Evolutionary conservation across 2,329 filamentous ascomycete species (phyloP).

Genomic region (Ambrosiella xylebori): DNA sequence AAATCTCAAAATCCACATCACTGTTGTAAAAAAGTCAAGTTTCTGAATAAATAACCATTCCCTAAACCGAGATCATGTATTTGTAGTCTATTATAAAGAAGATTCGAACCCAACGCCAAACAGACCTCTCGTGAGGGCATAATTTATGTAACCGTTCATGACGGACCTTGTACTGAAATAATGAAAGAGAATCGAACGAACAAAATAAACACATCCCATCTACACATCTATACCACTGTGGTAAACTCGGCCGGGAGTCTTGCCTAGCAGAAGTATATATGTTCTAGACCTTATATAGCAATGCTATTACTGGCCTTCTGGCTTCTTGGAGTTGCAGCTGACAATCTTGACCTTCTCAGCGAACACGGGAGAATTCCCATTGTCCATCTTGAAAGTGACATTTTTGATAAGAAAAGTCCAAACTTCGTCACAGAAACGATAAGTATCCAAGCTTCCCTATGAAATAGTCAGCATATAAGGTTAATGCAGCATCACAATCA

Average conservation of each 20-base stretch:
- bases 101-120: not conserved
- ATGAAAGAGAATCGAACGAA: not conserved
- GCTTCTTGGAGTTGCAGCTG: conserved; percentile 78
- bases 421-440: conserved; percentile 98
- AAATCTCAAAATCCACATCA: too few relatives aligned
- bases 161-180: not conserved
- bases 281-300: too few relatives aligned
- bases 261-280: too few relatives aligned
- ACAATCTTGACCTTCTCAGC: conserved; percentile 98
- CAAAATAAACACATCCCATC: not conserved
- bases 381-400: conserved; percentile 96
- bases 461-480: not conserved
- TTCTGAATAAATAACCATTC: not conserved
- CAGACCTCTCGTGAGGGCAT: not conserved
- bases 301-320: conserved; percentile 21
- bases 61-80: not conserved
- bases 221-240: not conserved
- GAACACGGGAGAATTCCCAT: conserved; percentile 44
- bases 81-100: not conserved
- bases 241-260: too few relatives aligned
- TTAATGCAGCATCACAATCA: not conserved
- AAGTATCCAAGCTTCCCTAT: conserved; percentile 90
- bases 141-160: not conserved
- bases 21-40: too few relatives aligned
- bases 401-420: conserved; percentile 99